These are phyloP conservation scores for Termitomyces titanicus DNA, from an alignment of 768 basidiomycete genomes.

Conservation along the genomic window DNA sequence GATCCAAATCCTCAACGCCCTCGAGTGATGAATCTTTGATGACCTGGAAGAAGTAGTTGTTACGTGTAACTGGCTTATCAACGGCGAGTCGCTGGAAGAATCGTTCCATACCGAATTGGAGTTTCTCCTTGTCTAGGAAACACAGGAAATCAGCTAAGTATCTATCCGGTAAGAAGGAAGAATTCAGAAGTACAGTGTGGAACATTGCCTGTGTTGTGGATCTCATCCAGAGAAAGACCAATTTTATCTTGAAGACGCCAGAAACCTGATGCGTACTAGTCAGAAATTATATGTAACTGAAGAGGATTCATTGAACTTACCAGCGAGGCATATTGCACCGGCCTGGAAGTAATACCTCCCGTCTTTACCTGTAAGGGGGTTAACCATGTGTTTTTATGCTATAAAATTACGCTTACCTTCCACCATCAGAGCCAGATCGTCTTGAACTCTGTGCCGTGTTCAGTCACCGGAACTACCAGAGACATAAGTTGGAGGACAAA, in stretches of 20 bases:
- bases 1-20: slow-evolving; percentile 36
- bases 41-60: slow-evolving; percentile 55
- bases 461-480: not conserved
- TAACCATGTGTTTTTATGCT: slow-evolving; percentile 2
- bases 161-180: not conserved
- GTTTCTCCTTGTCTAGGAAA: slow-evolving; percentile 50
- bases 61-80: slow-evolving; percentile 67
- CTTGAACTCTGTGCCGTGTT: slow-evolving; percentile 39
- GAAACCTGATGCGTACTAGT: slow-evolving; percentile 43
- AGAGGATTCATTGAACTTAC: slow-evolving; percentile 26
- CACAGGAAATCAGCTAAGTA: not conserved
- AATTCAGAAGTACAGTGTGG: slow-evolving; percentile 50
- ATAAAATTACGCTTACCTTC: slow-evolving; percentile 37
- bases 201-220: slow-evolving; percentile 67
- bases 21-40: slow-evolving; percentile 15
- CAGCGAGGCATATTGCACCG: slow-evolving; percentile 64
- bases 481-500: slow-evolving; percentile 33
- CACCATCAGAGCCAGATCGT: slow-evolving; percentile 58
- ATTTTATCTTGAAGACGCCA: slow-evolving; percentile 80
- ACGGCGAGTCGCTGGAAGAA: slow-evolving; percentile 67
- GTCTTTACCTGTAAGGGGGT: slow-evolving; percentile 43
- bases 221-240: slow-evolving; percentile 67
- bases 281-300: not conserved
- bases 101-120: slow-evolving; percentile 61
- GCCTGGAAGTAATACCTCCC: slow-evolving; percentile 74